Conservation (phyloP, 2,329 filamentous ascomycete species). For the Pyrenochaeta sp. region DNA sequence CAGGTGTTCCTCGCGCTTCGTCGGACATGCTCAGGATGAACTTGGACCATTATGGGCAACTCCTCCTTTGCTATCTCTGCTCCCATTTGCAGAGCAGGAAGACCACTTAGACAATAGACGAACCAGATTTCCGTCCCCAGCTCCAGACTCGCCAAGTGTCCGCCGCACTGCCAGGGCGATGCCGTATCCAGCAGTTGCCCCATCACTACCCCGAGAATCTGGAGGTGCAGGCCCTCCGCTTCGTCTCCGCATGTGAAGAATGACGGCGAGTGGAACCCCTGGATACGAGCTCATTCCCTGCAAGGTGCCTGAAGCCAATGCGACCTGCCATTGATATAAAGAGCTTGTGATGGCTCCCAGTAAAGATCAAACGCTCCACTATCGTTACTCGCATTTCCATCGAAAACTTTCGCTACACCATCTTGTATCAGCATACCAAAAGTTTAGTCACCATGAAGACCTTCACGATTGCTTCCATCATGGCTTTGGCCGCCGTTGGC, state of each 20-base stretch:
- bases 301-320: slow-evolving; percentile 13
- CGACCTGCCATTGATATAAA: slow-evolving; percentile 26
- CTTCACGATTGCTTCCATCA: slow-evolving; percentile 45
- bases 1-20: slow-evolving; percentile 4
- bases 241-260: slow-evolving; percentile 31
- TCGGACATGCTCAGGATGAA: slow-evolving; percentile 1
- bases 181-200: slow-evolving; percentile 15
- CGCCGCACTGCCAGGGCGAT: slow-evolving; percentile 14
- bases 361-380: slow-evolving; percentile 12
- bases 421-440: slow-evolving; percentile 12
- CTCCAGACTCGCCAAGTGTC: slow-evolving; percentile 10
- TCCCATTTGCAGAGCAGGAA: slow-evolving; percentile 28
- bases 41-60: slow-evolving; percentile 24
- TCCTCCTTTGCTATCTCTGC: slow-evolving; percentile 27
- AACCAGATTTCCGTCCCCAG: slow-evolving; percentile 17
- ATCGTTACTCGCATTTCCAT: slow-evolving; percentile 17
- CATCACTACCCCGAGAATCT: slow-evolving; percentile 24
- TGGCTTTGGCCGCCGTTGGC: slow-evolving; percentile 55
- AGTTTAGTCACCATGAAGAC: slow-evolving; percentile 47
- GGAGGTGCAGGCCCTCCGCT: slow-evolving; percentile 6
- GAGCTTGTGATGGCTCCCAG: slow-evolving; percentile 12
- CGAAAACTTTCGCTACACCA: slow-evolving; percentile 21
- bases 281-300: slow-evolving; percentile 20
- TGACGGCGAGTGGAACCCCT: slow-evolving; percentile 18
- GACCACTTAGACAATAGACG: slow-evolving; percentile 1